phyloP scores from a whole-genome alignment of 129 eudicot species.

The Tagetes patula region DNA sequence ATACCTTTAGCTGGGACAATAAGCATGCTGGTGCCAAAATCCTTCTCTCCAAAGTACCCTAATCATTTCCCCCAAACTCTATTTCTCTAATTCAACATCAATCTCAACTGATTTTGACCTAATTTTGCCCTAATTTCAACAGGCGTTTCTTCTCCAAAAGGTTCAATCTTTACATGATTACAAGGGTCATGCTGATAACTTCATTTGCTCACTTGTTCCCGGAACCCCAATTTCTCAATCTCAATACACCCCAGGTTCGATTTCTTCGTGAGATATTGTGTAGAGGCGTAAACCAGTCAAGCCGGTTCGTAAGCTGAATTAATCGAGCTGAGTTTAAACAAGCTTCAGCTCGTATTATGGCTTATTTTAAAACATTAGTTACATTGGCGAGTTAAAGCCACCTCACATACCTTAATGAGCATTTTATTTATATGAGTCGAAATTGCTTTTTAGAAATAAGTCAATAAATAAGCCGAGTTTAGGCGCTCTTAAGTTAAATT shows the following conservation, averaged over 20 bases:
- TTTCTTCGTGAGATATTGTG: background rate
- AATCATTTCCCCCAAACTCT: background rate
- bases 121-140: conserved; percentile 1
- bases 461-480: too few species aligned
- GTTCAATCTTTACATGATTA: conserved; percentile 79
- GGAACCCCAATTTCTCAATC: conserved; percentile 60
- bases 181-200: conserved; percentile 92
- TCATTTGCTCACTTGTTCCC: conserved; percentile 86
- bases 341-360: too few species aligned
- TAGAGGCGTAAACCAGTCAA: too few species aligned
- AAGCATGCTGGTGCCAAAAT: conserved; percentile 59
- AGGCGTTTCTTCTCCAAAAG: conserved; percentile 92
- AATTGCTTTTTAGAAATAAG: too few species aligned
- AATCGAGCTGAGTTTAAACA: too few species aligned
- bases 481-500: too few species aligned
- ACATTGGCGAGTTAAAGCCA: too few species aligned
- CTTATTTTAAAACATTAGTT: too few species aligned
- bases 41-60: conserved; percentile 55
- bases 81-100: too few species aligned
- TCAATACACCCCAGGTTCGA: conserved; percentile 76
- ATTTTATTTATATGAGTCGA: too few species aligned
- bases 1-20: conserved; percentile 53
- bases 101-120: background rate
- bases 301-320: too few species aligned
- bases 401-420: too few species aligned